Base-by-base conservation (phyloP, 2,329 filamentous ascomycete species). In the Fusarium transvaalense region DNA sequence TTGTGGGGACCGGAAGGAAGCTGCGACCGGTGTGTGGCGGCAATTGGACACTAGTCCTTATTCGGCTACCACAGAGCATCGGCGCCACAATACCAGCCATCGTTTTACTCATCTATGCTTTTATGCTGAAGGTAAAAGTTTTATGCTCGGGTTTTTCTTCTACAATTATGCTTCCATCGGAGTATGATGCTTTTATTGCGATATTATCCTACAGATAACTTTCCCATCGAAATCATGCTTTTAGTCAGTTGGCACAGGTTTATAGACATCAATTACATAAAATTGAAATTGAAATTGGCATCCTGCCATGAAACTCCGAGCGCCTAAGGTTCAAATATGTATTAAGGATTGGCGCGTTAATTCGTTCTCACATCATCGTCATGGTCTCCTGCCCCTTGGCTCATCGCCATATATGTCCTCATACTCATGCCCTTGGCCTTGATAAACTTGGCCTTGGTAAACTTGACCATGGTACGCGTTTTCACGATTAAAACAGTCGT, bases 1-100 rank as follows among this genome's bases (percentile, higher is more conserved):
- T 67, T 78, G 76, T 78, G 76, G 76, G 72, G 76, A 56, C 69
- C 52, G 47, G 54, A 51, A 43, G 54, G 62, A 72, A 74, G 68
- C 69, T 71, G 54, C 67, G 66, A 68, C 61, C 46, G 50, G 55
- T 60, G 60, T 75, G 73, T 75, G 75, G 75, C 74, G 68, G 60
- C 17, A 21, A 52, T 45, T 41, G 0, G 1, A 37, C 60, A 57
- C 71, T 75, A 74, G 39, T 9, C 56, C 42, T 5, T 0, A 29
- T 61, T 14, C 12, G 9, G 9, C 59, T 35, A 6, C 7, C 5
- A 19, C 13, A 12, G 19, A 13, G 14, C 12, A 39, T 23, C 6
- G 14, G 37, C 38, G 38, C 38, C 38, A 41, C 38, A 41, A 41
- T 41, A 25, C 14, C 38, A 41, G 21, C 38, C 38, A 41, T 41